Evolutionary conservation across 495 filamentous ascomycete genomes (phyloP), one percentile per base, ranked within the genome.

Genomic region (Elaphomyces granulatus): DNA sequence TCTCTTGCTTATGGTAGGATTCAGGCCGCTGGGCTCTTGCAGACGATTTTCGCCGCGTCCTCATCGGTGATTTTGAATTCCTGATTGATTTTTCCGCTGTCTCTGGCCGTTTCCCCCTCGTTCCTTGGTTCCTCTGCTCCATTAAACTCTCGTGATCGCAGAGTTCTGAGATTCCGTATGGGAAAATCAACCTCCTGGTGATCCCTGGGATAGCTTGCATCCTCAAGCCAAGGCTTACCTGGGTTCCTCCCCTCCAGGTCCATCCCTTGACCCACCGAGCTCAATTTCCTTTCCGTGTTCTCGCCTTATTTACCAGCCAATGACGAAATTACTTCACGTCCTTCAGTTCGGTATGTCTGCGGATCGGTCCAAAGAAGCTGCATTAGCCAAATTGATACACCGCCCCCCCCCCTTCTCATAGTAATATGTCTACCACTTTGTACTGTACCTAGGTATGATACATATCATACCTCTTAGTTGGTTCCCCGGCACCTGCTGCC

Each of bases 1-100:
- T 39, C 37, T 39, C 18, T 39, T 37, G 35, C 35, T 37, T 37
- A 37, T 20, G 17, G 36, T 37, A 37, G 36, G 36, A 37, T 37
- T 37, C 18, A 37, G 15, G 15, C 15, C 36, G 36, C 18, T 20
- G 18, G 14, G 18, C 36, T 8, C 36, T 17, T 18, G 17, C 36
- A 9, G 23, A 28, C 23, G 23, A 12, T 28, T 28, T 28, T 7
- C 12, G 23, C 23, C 23, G 6, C 23, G 23, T 28, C 6, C 23
- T 6, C 23, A 20, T 37, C 36, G 20, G 6, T 12, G 23, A 28
- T 28, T 28, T 28, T 28, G n/a, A 28, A 28, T 28, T 28, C 12
- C 23, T 28, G 23, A 6, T 6, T 28, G 12, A 28, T 28, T 28
- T 28, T 28, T 28, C 23, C 23, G 23, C 23, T 28, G 6, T 28